Evolutionary conservation across 495 filamentous ascomycete genomes (phyloP), one percentile per base, ranked within the genome.

Genomic region (Aspergillus ellipticus): DNA sequence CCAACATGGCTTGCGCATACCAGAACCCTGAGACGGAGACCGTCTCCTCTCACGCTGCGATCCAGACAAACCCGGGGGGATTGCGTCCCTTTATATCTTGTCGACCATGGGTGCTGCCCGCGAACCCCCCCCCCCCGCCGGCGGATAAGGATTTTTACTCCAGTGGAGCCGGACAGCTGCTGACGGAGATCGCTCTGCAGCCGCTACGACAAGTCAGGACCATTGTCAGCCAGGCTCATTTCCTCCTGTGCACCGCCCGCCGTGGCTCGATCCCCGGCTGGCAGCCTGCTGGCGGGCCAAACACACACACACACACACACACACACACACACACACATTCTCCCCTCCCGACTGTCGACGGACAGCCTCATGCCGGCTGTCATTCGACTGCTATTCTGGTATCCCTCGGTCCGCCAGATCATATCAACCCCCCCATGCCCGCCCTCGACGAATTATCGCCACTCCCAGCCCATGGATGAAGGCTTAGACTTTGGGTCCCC

Each of bases 131-230:
- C 45, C 45, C 22, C 13, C 15, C 11, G 7, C 13, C 45, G 15
- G 22, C 45, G 45, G 45, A 48, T 28, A 48, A 48, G 45, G 45
- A 48, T 48, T 47, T 47, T 48, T 48, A 22, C 45, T 48, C 24
- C 17, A 6, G 45, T 48, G 45, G 45, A 29, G 24, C 45, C 24
- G 22, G 22, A 26, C 15, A 16, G 45, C 45, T 48, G 45, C 29
- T 21, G 45, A 48, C 45, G 26, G 10, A 48, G 45, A 48, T 48
- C 45, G 24, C 45, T 5, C 2, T 22, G 45, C 22, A 48, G n/a
- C 15, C 45, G 13, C 45, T 29, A 48, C 45, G 16, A 28, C 24
- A 28, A 28, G 24, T 28, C 24, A 28, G 24, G 24, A 28, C 24
- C 24, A 7, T 4, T 28, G 24, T 28, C 24, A 28, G 24, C 24